Base-by-base conservation (phyloP, 257 asterid genomes). In the Anisodus tanguticus region DNA sequence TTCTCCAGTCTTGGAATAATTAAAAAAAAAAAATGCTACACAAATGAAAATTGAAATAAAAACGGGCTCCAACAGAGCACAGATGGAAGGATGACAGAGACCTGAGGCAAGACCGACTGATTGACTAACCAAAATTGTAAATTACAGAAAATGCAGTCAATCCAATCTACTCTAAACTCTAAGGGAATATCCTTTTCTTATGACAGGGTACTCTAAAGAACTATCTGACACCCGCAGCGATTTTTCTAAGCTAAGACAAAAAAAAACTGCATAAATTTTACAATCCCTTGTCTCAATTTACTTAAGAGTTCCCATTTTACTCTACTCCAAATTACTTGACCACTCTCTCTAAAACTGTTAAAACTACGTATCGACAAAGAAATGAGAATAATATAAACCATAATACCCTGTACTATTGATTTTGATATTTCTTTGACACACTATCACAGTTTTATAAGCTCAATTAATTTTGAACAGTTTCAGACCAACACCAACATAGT, bases 381-480 rank as follows among this genome's bases (percentile, higher is more conserved):
- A 51, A 51, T 51, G 55, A 41, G 45, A 41, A 41, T 51, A 67
- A 35, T 35, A 35, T 67, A 35, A 67, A 67, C 17, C 12, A 37
- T 35, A 67, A 37, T 67, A 13, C 45, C 49, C 10, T 35, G 10
- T 37, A 67, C 49, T 13, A 67, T 67, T 67, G 47, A 41, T 67
- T 67, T 35, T 67, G 74, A 67, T 67, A 67, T 67, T 37, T 67
- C 74, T 67, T 67, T 35, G 49, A 67, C 74, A 67, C n/a, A 67
- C 19, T 31, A 2, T 15, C 19, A 13, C 47, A 37, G 49, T 67
- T 66, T 13, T 6, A 66, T 67, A 67, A 31, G 22, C 19, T 67
- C 74, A 67, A 67, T 67, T 37, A 67, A 5, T 13, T 67, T 67
- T 67, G 74, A 67, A 67, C 19, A 9, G 74, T 35, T 67, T 67